Evolutionary conservation across 257 asterid genomes (phyloP).

Genomic region (Thymus mandschuricus): DNA sequence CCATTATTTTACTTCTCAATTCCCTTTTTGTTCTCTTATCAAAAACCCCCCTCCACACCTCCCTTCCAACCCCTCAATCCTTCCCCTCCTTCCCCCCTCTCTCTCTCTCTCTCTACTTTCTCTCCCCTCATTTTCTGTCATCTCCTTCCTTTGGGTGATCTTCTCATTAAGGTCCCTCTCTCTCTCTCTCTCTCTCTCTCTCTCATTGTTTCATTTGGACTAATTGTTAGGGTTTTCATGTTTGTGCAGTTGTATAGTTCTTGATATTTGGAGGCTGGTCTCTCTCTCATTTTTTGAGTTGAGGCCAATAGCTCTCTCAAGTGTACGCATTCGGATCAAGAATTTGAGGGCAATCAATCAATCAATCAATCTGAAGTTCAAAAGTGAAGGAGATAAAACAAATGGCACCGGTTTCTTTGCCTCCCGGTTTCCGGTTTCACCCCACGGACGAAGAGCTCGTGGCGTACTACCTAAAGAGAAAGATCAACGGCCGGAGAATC

Average conservation of each 20-base stretch:
- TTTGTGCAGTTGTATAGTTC: conserved; percentile 32
- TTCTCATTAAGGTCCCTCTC: conserved; percentile 47
- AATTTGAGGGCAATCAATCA: conserved; percentile 1
- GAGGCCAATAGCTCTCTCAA: conserved; percentile 25
- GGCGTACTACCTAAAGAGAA: conserved; percentile 86
- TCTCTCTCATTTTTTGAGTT: conserved; percentile 17
- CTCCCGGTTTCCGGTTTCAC: conserved; percentile 97
- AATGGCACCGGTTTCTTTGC: conserved; percentile 95
- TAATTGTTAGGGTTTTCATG: conserved; percentile 21
- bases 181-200: conserved; percentile 35
- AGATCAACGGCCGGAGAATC: conserved; percentile 83
- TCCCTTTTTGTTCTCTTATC: conserved; percentile 70
- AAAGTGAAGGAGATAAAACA: conserved; percentile 2
- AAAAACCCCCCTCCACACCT: conserved; percentile 41
- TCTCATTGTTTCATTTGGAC: conserved; percentile 13
- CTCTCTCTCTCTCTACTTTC: conserved; percentile 27
- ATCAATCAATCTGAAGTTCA: conserved; percentile 16
- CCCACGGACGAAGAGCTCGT: conserved; percentile 99
- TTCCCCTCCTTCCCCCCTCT: conserved; percentile 23
- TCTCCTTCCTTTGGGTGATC: conserved; percentile 37
- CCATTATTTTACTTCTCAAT: conserved; percentile 22
- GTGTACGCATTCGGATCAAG: conserved; percentile 1
- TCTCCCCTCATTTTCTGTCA: conserved; percentile 25
- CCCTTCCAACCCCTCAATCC: conserved; percentile 32
- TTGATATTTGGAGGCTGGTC: conserved; percentile 31